Conservation (phyloP, 2,329 filamentous ascomycete species). For the Moelleriella libera region DNA sequence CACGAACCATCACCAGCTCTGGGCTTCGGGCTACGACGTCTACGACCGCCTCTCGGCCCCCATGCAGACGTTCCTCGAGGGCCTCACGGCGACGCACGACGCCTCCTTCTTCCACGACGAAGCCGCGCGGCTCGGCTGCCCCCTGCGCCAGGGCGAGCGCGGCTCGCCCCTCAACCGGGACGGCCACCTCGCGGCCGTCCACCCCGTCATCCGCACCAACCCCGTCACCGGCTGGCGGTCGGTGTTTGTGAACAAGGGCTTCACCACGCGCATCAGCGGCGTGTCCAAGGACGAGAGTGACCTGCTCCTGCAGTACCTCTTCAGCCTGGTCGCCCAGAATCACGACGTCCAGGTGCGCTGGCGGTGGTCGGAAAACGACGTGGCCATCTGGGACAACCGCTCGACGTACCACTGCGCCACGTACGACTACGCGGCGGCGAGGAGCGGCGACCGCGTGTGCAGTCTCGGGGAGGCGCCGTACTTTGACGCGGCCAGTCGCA, state of each 20-base stretch:
- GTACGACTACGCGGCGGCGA: slow-evolving; percentile 39
- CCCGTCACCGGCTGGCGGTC: slow-evolving; percentile 46
- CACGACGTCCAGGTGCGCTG: slow-evolving; percentile 43
- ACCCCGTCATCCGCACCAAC: slow-evolving; percentile 44
- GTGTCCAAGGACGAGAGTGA: slow-evolving; percentile 39
- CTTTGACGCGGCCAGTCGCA: slow-evolving; percentile 20
- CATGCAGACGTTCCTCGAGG: slow-evolving; percentile 31
- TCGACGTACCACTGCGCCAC: slow-evolving; percentile 38
- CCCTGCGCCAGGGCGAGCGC: slow-evolving; percentile 25
- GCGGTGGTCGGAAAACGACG: slow-evolving; percentile 36
- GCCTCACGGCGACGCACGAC: slow-evolving; percentile 31
- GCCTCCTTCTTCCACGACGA: slow-evolving; percentile 35
- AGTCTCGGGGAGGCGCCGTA: slow-evolving; percentile 29
- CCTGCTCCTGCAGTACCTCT: slow-evolving; percentile 31
- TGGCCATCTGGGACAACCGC: slow-evolving; percentile 54
- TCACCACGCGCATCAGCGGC: slow-evolving; percentile 40
- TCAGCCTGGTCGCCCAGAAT: slow-evolving; percentile 35
- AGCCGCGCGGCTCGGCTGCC: slow-evolving; percentile 30
- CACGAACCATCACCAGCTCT: slow-evolving; percentile 26
- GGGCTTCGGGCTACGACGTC: slow-evolving; percentile 47
- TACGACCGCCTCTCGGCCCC: slow-evolving; percentile 38
- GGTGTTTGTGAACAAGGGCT: slow-evolving; percentile 34
- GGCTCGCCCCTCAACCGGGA: slow-evolving; percentile 46
- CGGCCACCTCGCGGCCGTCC: slow-evolving; percentile 30
- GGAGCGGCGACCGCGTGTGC: slow-evolving; percentile 26